Conservation (phyloP, 2,329 filamentous ascomycete species). For the Phoma herbarum region DNA sequence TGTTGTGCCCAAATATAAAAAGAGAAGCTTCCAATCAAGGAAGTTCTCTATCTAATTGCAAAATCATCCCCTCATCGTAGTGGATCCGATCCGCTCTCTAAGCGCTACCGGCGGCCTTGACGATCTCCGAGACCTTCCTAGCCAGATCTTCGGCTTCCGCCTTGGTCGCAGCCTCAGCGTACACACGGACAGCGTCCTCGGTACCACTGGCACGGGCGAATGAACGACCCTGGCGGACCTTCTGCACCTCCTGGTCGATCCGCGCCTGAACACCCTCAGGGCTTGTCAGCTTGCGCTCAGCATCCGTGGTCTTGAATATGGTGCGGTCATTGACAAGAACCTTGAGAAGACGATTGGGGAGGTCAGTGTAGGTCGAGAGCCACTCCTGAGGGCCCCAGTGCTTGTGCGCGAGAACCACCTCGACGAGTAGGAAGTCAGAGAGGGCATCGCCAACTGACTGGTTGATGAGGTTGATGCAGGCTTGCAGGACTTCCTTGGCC, state of each 20-base stretch:
- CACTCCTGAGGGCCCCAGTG: conserved; percentile 89
- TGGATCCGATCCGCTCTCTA: conserved; percentile 24
- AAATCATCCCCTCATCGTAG: conserved; percentile 16
- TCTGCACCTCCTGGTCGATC: conserved; percentile 87
- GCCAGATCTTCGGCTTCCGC: conserved; percentile 92
- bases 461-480: conserved; percentile 91
- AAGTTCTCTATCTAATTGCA: conserved; percentile 6
- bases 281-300: conserved; percentile 84
- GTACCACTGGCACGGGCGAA: conserved; percentile 95
- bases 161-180: conserved; percentile 90
- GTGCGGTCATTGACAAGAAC: conserved; percentile 90
- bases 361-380: conserved; percentile 90
- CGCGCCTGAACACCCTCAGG: conserved; percentile 81
- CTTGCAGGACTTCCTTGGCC: conserved; percentile 83
- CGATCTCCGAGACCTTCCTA: conserved; percentile 78
- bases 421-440: conserved; percentile 94
- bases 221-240: conserved; percentile 87
- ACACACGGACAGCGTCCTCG: conserved; percentile 94
- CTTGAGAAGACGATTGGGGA: conserved; percentile 93
- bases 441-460: conserved; percentile 97
- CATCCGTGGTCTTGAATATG: conserved; percentile 89
- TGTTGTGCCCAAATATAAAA: not conserved
- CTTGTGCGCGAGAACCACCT: conserved; percentile 96
- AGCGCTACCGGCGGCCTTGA: conserved; percentile 58
- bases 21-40: conserved; percentile 1